phyloP scores from a whole-genome alignment of 164 flowering plant species.

The Chimonanthus salicifolius region DNA sequence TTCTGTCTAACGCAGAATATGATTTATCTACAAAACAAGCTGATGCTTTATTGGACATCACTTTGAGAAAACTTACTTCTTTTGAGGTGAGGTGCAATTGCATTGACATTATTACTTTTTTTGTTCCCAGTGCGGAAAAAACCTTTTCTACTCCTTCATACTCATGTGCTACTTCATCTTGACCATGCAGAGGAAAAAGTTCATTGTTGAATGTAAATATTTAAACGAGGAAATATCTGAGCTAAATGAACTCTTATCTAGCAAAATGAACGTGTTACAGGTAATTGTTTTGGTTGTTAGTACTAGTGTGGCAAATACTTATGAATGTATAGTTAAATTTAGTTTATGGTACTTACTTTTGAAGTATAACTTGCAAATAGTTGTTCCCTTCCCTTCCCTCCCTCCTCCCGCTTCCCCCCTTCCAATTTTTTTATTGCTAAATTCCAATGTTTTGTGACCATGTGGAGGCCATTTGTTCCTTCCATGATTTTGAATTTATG shows the following conservation, averaged over 20 bases:
- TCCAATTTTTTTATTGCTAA: too few species aligned
- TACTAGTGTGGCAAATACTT: too few species aligned
- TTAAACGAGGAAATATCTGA: conserved; percentile 66
- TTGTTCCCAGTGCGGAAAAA: not conserved
- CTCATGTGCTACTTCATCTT: not conserved
- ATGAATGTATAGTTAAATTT: too few species aligned
- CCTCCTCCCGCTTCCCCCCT: too few species aligned
- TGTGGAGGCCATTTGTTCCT: too few species aligned
- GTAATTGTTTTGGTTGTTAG: conserved; percentile 22
- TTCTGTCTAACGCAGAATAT: conserved; percentile 44
- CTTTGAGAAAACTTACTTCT: conserved; percentile 64
- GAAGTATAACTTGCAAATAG: too few species aligned
- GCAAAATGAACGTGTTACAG: conserved; percentile 66
- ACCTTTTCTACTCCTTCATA: not conserved
- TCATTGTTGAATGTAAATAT: conserved; percentile 59
- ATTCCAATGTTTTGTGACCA: too few species aligned
- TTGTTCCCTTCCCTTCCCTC: too few species aligned
- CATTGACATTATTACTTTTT: not conserved
- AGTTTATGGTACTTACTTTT: too few species aligned
- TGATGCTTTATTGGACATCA: conserved; percentile 87
- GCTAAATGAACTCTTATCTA: conserved; percentile 72
- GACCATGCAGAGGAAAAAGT: conserved; percentile 64
- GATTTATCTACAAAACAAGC: conserved; percentile 86
- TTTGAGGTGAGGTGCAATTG: conserved; percentile 56
- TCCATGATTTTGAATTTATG: too few species aligned